Base-by-base conservation (phyloP, 129 eudicot species). In the Escallonia rubra region DNA sequence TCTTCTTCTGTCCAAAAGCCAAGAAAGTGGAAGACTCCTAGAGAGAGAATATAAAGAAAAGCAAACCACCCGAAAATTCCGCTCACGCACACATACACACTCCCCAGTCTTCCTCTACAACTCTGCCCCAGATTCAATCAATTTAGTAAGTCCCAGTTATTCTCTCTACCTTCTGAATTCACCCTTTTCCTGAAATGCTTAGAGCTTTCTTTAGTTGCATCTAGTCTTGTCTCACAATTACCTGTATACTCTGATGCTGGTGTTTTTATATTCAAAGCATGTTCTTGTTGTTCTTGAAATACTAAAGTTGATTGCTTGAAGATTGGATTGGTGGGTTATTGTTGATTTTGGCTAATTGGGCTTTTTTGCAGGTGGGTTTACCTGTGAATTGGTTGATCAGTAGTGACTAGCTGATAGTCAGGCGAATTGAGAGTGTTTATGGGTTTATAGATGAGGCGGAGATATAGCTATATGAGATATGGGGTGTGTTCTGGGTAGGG, bases 401-500 rank as follows among this genome's bases (percentile, higher is more conserved):
- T 54, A 49, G 51, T 57, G 52, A 0, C 10, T 9, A 53, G 13
- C 14, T 4, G 12, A 15, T 40, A 66, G 6, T 73, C 3, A 4
- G 67, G 43, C 51, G 14, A 63, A 5, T 7, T 7, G 34, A 59
- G 72, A 23, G 46, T 10, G 15, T 57, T 67, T 3, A 47, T 73
- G 71, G 54, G 8, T 12, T 58, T 77, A 65, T 53, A 59, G 50
- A 44, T 69, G 12, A 44, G 60, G 64, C 71, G 66, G 45, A 46
- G 59, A n/a, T 77, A 60, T 58, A 16, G 40, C 58, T n/a, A 5
- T 66, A 65, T 52, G 10, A 38, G 41, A 43, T 9, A 77, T 77
- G 82, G 82, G 82, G 62, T 77, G 82, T 66, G 65, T 77, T 43
- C 47, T 77, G 49, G 82, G 82, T 68, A 62, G 62, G 44, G 82